Percentiles rank a stretch among this genome's conserved stretches.
Evolutionary conservation across 306 rosid genomes (phyloP).

Genomic region (Lathyrus tuberosus): DNA sequence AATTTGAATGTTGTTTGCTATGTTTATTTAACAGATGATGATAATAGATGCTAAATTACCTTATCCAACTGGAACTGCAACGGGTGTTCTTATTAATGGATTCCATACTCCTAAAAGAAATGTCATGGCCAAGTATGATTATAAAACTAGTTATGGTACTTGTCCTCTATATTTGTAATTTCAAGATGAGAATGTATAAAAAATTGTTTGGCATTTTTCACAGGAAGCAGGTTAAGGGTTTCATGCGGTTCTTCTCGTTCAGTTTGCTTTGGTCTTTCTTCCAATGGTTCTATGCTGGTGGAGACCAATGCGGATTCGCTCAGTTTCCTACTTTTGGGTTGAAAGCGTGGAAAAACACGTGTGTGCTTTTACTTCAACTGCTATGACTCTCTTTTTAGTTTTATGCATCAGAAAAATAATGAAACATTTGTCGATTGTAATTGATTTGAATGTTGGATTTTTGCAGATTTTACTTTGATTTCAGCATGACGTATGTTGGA

Average conservation of each 20-base stretch:
- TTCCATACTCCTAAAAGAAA: slow-evolving; percentile 85
- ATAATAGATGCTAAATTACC: slow-evolving; percentile 74
- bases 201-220: slow-evolving; percentile 31
- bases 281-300: slow-evolving; percentile 91
- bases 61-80: slow-evolving; percentile 93
- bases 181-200: slow-evolving; percentile 31
- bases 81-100: slow-evolving; percentile 88
- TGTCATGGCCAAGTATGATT: slow-evolving; percentile 74
- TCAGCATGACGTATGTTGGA: slow-evolving; percentile 86
- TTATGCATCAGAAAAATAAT: not conserved
- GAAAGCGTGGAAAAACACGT: slow-evolving; percentile 77
- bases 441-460: slow-evolving; percentile 26
- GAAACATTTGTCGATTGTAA: slow-evolving; percentile 17
- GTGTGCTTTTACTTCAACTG: slow-evolving; percentile 38
- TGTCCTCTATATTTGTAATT: slow-evolving; percentile 4
- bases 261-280: slow-evolving; percentile 85
- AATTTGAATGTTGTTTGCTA: slow-evolving; percentile 23
- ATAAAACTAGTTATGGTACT: slow-evolving; percentile 32
- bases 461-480: slow-evolving; percentile 88
- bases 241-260: slow-evolving; percentile 63
- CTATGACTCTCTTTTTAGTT: slow-evolving; percentile 6
- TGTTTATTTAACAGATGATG: slow-evolving; percentile 64
- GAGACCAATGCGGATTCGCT: slow-evolving; percentile 70
- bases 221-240: slow-evolving; percentile 86
- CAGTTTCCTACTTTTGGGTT: slow-evolving; percentile 92